Base-by-base conservation (phyloP, 2,329 filamentous ascomycete genomes). In the Magnaporthiopsis poae region DNA sequence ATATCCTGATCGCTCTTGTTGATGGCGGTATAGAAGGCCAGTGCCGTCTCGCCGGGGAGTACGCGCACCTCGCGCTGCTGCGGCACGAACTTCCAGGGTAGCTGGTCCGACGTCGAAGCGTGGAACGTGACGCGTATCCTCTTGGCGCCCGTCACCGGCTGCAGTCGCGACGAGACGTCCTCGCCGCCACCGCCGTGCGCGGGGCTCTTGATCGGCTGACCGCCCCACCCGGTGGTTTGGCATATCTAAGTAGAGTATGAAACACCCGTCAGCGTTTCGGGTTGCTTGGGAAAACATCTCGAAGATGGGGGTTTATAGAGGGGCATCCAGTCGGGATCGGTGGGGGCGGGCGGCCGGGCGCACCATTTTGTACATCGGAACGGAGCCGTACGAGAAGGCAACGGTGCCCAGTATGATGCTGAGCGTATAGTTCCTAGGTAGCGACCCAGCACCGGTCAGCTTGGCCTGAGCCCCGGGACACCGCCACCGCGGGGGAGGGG, bases 31-130 rank as follows among this genome's bases (percentile, higher is more conserved):
- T 97, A 99, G 77, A 99, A 99, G 3, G 96, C 95, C 70, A 99
- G 82, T 5, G 95, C 95, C 2, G 95, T 99, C 82, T 99, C 95
- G 70, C 96, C 96, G 0, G 95, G 96, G 1, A 98, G 83, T 0
- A 99, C 94, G 67, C 92, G 88, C 65, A 99, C 95, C 81, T 99
- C 95, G 67, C 94, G 90, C 81, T 99, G 95, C 78, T 99, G 95
- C 1, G 95, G 95, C 1, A 88, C 88, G 77, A 99, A 99, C 76
- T 97, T 97, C 95, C 95, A 99, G 0, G 94, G 93, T 35, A 99
- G 84, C 0, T 96, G 88, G 75, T 98, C 95, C 1, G 94, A 98
- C 1, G 97, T 93, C 35, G 92, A 96, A 63, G 93, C 91, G 74
- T 92, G 95, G 84, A 99, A 99, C 33, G 93, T 98, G 70, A 99